These are phyloP conservation scores for Aspergillus chevalieri DNA, from an alignment of 2,329 filamentous ascomycete species.

Conservation along the genomic window DNA sequence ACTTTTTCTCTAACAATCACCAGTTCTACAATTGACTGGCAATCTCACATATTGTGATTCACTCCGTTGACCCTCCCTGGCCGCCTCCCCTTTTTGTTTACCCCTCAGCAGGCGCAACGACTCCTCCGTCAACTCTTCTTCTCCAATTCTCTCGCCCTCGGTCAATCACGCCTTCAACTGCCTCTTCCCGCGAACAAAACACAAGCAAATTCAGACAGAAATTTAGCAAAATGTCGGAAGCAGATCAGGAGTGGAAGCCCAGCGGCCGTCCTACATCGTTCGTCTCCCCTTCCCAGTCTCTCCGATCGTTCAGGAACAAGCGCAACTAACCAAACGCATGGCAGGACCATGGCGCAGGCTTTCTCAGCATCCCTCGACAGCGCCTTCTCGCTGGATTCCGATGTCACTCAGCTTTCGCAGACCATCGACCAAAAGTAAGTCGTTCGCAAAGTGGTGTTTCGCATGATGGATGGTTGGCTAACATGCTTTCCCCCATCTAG, in stretches of 20 bases:
- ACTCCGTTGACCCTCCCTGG: slow-evolving; percentile 15
- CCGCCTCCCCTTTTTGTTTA: slow-evolving; percentile 2
- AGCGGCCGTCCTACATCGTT: slow-evolving; percentile 79
- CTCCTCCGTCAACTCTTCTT: not conserved
- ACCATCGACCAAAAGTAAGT: slow-evolving; percentile 76
- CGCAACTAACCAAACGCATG: slow-evolving; percentile 17
- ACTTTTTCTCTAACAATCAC: not conserved
- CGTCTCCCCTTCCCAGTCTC: slow-evolving; percentile 36
- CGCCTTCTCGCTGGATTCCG: slow-evolving; percentile 81
- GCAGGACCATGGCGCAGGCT: slow-evolving; percentile 76
- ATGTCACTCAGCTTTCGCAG: slow-evolving; percentile 65
- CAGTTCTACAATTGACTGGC: not conserved
- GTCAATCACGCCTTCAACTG: not conserved
- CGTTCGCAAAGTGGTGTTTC: not conserved
- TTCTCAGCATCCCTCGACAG: slow-evolving; percentile 83
- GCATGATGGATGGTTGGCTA: not conserved
- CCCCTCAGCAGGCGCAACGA: not conserved
- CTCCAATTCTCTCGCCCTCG: not conserved
- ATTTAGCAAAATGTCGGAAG: slow-evolving; percentile 49
- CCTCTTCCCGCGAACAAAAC: not conserved
- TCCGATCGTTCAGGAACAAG: slow-evolving; percentile 2
- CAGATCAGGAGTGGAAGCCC: slow-evolving; percentile 73
- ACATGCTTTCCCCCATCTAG: slow-evolving; percentile 41
- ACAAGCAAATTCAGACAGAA: not conserved
- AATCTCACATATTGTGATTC: not conserved